Evolutionary conservation across 768 basidiomycete species (phyloP).

Genomic region (Leccinum disarticulatum): DNA sequence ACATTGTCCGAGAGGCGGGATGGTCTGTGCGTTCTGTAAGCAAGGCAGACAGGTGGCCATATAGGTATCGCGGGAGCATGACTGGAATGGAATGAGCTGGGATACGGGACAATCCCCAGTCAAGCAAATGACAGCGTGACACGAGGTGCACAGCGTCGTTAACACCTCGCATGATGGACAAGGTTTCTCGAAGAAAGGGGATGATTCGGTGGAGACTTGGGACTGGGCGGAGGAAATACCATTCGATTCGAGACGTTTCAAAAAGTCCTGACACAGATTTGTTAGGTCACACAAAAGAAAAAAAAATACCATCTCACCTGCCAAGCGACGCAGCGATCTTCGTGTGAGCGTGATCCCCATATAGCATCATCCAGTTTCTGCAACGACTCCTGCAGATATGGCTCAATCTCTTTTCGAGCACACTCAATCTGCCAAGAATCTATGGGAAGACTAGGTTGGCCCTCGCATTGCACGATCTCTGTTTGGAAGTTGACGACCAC

Average conservation of each 20-base stretch:
- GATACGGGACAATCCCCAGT: neutral
- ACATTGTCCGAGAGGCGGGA: conserved; percentile 15
- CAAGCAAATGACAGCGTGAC: conserved; percentile 18
- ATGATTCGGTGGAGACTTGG: neutral
- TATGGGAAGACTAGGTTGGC: conserved; percentile 16
- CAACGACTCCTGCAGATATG: no score
- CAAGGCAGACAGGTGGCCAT: no score
- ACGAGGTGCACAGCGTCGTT: conserved; percentile 13
- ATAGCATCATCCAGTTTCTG: no score
- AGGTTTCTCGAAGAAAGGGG: neutral
- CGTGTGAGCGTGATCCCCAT: no score
- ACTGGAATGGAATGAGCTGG: no score
- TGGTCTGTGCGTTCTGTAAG: neutral
- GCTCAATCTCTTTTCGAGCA: no score
- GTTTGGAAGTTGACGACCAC: conserved; percentile 20
- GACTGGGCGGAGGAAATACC: conserved; percentile 1
- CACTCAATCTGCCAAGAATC: conserved; percentile 19
- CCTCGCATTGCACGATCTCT: conserved; percentile 15
- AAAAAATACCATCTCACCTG: no score
- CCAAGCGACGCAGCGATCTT: no score
- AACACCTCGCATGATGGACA: conserved; percentile 15
- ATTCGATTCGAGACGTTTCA: conserved; percentile 13
- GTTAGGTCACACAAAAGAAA: neutral
- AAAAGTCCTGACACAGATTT: conserved; percentile 13
- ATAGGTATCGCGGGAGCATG: no score